Base-by-base conservation (phyloP, 192 early-diverging fungal genomes). In the Coemansia javaensis region DNA sequence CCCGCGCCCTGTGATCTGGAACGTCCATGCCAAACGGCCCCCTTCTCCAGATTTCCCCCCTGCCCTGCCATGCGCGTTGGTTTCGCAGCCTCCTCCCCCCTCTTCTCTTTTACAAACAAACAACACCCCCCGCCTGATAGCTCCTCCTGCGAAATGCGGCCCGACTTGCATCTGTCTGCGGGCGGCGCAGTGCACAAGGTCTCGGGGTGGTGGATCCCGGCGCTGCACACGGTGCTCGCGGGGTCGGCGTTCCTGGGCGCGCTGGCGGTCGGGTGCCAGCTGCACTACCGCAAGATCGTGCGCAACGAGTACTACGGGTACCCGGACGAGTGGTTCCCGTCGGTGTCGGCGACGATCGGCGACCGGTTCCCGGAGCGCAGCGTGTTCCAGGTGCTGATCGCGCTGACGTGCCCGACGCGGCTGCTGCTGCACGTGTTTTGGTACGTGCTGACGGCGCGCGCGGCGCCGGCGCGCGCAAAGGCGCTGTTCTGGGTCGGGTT, bases 251-350 rank as follows among this genome's bases (percentile, higher is more conserved):
- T 90, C 58, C 53, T 82, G 24, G 55, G 80, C 12, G 84, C 88
- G 17, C 63, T 90, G 32, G 53, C 75, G 10, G 63, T 84, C 39
- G 84, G 78, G 14, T 88, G 85, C 59, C 81, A 82, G 43, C 84
- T 79, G 6, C 84, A 90, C 53, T 90, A 90, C 60, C 66, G 81
- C 62, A 86, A 88, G 66, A 88, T 90, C 49, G 88, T 90, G 44
- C 74, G 80, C 52, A 90, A 88, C 44, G 80, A 83, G 56, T 66
- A 83, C 64, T 85, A 74, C 40, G 88, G 88, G 7, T 90, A 88
- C 40, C 88, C 88, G 0, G 77, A 88, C 43, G 73, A 79, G 44
- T 85, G 85, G 88, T 86, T 90, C 34, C 88, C 88, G 24, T 88
- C 85, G 45, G 86, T 90, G 1, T 86, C 83, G 36, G 88, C 86